Base-by-base conservation (phyloP, 2,329 filamentous ascomycete species). In the Coleophoma cylindrospora region DNA sequence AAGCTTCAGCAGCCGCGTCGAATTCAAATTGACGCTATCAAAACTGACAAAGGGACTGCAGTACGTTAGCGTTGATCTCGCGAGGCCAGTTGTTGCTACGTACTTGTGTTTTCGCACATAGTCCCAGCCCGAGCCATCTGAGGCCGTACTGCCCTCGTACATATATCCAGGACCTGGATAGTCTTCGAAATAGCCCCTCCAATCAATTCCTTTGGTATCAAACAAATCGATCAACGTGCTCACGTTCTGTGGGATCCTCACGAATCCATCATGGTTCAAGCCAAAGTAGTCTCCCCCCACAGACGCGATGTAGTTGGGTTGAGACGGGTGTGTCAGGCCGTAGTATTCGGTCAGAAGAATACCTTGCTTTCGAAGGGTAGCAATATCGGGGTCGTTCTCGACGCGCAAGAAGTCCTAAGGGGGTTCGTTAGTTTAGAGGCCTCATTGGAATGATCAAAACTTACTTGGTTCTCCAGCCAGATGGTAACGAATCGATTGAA, bases 401-500 rank as follows among this genome's bases (percentile, higher is more conserved):
- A 71, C 71, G 53, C 70, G 68, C 34, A 60, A 62, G 47, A 70
- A 75, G 57, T 76, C 73, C 73, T 76, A 44, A 3, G 13, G 7
- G 27, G 9, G 14, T 21, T 32, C 52, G 32, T 45, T 38, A 41
- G 15, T 19, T 6, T 13, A 15, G 12, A 33, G 19, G 7, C 4
- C 37, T 8, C 13, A 14, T 34, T 2, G 44, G 13, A 40, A 19
- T 36, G 34, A 15, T 32, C 33, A 22, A 5, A 4, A 21, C 52
- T 15, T 45, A 64, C 64, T 48, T 77, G 81, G 60, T 84, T 84
- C 65, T 84, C 81, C n/a, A 84, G 66, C 77, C 79, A 84, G 59
- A 84, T 78, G 52, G 79, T 74, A 41, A 79, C 74, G 53, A 83
- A 80, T 19, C 80, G 75, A 60, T 83, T 73, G 57, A 84, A 84